Evolutionary conservation across 1,139 yeast species (phyloP).

Genomic region (Candida smagusa): DNA sequence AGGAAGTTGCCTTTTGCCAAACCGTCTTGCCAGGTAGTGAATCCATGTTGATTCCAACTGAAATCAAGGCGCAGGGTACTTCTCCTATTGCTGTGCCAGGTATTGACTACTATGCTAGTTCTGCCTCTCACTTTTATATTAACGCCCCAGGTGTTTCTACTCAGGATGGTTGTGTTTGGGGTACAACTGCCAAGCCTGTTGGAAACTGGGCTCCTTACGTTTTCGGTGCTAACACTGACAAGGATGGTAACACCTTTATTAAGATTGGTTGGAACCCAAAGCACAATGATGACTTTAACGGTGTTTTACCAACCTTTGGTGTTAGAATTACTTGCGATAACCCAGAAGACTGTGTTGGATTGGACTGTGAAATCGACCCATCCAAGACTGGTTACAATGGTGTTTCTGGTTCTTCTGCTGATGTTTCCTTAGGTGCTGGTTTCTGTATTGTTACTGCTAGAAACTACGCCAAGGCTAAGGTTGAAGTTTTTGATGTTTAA

Average conservation of each 20-base stretch:
- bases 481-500: constrained; percentile 56
- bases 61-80: constrained; percentile 45
- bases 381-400: constrained; percentile 53
- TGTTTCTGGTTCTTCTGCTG: constrained; percentile 41
- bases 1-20: constrained; percentile 80
- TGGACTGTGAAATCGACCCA: constrained; percentile 78
- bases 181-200: constrained; percentile 56
- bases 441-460: constrained; percentile 82
- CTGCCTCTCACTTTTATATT: constrained; percentile 85
- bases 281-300: constrained; percentile 60
- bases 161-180: constrained; percentile 84
- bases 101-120: constrained; percentile 64
- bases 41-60: constrained; percentile 88
- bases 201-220: constrained; percentile 96
- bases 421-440: constrained; percentile 62
- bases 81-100: constrained; percentile 80
- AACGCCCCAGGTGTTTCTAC: constrained; percentile 83
- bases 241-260: constrained; percentile 63
- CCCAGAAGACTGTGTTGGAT: constrained; percentile 66
- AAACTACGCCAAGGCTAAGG: constrained; percentile 59
- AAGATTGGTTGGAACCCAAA: constrained; percentile 92
- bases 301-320: constrained; percentile 64
- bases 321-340: constrained; percentile 70
- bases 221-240: constrained; percentile 83
- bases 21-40: constrained; percentile 92